These are phyloP conservation scores for Melampsora larici-populina DNA, from an alignment of 1,284 basidiomycete genomes.

Conservation along the genomic window DNA sequence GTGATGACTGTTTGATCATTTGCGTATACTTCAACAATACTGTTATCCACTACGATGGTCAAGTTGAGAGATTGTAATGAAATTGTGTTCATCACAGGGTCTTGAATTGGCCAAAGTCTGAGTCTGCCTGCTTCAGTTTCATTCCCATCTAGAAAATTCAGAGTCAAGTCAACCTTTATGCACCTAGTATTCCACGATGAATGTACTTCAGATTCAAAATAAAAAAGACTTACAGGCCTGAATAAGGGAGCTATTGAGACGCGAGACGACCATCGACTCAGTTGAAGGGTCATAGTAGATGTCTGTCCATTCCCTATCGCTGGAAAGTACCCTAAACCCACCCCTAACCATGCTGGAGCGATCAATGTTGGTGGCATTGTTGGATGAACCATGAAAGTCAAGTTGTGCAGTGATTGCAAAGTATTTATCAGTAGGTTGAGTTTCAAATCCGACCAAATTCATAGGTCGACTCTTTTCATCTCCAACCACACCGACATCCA, in stretches of 20 bases:
- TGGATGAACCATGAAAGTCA: conserved; percentile 30
- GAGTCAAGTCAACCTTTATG: neutral
- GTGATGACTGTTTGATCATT: conserved; percentile 52
- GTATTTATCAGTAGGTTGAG: conserved; percentile 46
- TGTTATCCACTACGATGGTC: conserved; percentile 50
- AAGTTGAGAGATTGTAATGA: conserved; percentile 46
- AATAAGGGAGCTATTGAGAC: conserved; percentile 44
- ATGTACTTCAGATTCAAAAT: neutral
- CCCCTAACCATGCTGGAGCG: conserved; percentile 21
- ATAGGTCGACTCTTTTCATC: conserved; percentile 25
- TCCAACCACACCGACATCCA: neutral
- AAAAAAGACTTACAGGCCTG: conserved; percentile 44
- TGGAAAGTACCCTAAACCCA: conserved; percentile 47
- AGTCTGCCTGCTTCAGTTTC: conserved; percentile 46
- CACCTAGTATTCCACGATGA: neutral
- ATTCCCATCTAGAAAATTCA: conserved; percentile 45
- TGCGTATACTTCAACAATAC: conserved; percentile 51
- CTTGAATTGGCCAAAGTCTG: conserved; percentile 45
- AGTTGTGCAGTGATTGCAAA: conserved; percentile 45
- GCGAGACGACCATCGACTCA: conserved; percentile 45
- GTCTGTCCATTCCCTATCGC: conserved; percentile 48
- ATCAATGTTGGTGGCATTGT: neutral
- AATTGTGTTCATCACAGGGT: conserved; percentile 3
- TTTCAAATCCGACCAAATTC: conserved; percentile 43
- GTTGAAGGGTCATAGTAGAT: conserved; percentile 44